phyloP scores from a whole-genome alignment of 805 yeast genomes.

The Zygosaccharomyces gambellarensis region DNA sequence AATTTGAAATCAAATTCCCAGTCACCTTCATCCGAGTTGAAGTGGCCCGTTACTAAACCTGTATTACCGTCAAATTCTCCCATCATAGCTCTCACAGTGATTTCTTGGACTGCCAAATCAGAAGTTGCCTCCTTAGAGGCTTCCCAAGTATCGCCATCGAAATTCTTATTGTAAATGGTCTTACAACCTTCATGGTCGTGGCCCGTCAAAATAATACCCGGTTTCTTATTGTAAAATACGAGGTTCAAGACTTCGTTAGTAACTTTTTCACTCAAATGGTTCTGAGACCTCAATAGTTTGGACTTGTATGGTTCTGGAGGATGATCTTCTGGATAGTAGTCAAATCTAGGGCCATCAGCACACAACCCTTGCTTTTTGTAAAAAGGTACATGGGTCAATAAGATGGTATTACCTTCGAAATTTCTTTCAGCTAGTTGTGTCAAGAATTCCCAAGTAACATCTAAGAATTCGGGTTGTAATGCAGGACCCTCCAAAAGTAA shows the following conservation, averaged over 20 bases:
- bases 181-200: conserved; percentile 97
- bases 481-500: conserved; percentile 88
- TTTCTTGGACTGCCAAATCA: conserved; percentile 49
- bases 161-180: conserved; percentile 51
- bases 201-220: conserved; percentile 84
- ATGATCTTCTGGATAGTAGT: conserved; percentile 50
- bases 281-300: conserved; percentile 74
- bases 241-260: conserved; percentile 64
- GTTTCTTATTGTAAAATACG: conserved; percentile 60
- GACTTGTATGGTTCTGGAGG: conserved; percentile 61
- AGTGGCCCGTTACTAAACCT: conserved; percentile 77
- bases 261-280: conserved; percentile 67
- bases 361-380: conserved; percentile 79
- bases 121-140: conserved; percentile 44
- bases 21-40: conserved; percentile 36
- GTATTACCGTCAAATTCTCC: conserved; percentile 91
- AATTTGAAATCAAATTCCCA: conserved; percentile 69
- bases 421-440: conserved; percentile 49
- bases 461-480: conserved; percentile 62
- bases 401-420: conserved; percentile 73
- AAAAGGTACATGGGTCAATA: conserved; percentile 87
- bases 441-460: conserved; percentile 69
- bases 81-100: conserved; percentile 91
- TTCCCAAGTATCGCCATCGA: conserved; percentile 47
- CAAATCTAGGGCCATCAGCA: conserved; percentile 75